Evolutionary conservation across 352 stramenopile genomes (phyloP), one percentile per base, ranked within the genome.

Genomic region (Globisporangium rhizosaccharum): DNA sequence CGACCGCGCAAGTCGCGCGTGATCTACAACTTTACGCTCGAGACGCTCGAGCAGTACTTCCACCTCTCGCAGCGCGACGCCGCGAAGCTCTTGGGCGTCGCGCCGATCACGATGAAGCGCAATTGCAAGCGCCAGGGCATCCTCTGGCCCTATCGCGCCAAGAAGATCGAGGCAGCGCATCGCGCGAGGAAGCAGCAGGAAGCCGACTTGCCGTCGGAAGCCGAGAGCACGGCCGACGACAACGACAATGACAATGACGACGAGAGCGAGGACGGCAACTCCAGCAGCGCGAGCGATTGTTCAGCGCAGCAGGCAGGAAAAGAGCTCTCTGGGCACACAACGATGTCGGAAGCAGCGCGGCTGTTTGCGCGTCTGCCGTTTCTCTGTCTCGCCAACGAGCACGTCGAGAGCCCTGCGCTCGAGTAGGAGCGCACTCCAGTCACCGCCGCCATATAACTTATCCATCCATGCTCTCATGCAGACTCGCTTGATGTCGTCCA

Each of bases 41-140:
- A 80, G 37, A 68, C 79, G 51, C 74, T 81, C 64, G 66, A 68
- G 56, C 65, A 79, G 64, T 82, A 80, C 71, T 82, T 55, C 23
- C 74, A 73, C 51, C 75, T 85, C 61, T 76, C 73, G 20, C 75
- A 85, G 50, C 72, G 75, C 28, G 66, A 81, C 47, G 75, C 75
- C 14, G 75, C 75, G 3, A 72, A 80, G 53, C 63, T 72, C 50
- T 64, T 85, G 51, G 75, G 75, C 23, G 73, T 82, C 17, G 71
- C 75, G 33, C 77, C 75, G 15, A 77, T 85, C 46, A 85, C 75
- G 47, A 71, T 85, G 53, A 85, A 85, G 61, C 66, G 75, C 59
- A 85, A 81, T 58, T 85, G 75, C 51, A 78, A 77, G 26, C 75
- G 75, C 39, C 68, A 75, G 5, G 75, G 75, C 42, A 85, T 85